Evolutionary conservation across 2,329 filamentous ascomycete genomes (phyloP).

Genomic region (Neofusicoccum cordaticola): DNA sequence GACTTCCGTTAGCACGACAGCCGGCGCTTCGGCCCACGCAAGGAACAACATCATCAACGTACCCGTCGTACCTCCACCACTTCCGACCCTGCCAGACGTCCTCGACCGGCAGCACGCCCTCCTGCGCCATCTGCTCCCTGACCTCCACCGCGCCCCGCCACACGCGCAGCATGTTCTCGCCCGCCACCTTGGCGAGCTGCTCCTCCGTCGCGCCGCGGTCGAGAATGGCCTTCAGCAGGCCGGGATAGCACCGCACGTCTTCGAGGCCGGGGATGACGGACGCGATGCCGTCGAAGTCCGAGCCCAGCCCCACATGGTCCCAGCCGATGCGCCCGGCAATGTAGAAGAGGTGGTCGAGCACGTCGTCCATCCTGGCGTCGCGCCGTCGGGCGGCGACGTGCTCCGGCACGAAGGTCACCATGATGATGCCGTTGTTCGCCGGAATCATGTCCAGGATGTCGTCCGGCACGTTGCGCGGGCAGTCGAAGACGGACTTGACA

Average conservation of each 20-base stretch:
- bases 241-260: constrained; percentile 10
- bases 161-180: background rate
- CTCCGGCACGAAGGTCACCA: constrained; percentile 26
- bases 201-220: background rate
- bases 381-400: background rate
- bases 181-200: constrained; percentile 6
- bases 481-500: background rate
- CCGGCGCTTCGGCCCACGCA: background rate
- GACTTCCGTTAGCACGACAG: background rate
- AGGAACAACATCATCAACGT: background rate
- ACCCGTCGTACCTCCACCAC: background rate
- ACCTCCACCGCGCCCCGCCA: background rate
- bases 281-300: constrained; percentile 16
- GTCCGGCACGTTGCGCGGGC: constrained; percentile 24
- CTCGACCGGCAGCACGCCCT: background rate
- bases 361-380: constrained; percentile 19
- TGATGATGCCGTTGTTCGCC: constrained; percentile 24
- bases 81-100: background rate
- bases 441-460: constrained; percentile 22
- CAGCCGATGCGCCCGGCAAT: constrained; percentile 31
- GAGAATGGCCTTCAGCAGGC: constrained; percentile 8
- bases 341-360: constrained; percentile 34
- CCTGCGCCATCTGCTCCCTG: background rate
- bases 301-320: constrained; percentile 32
- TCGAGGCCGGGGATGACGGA: constrained; percentile 1